Evolutionary conservation across 345 rosid species (phyloP), one percentile per base, ranked within the genome.

Genomic region (Durio zibethinus): DNA sequence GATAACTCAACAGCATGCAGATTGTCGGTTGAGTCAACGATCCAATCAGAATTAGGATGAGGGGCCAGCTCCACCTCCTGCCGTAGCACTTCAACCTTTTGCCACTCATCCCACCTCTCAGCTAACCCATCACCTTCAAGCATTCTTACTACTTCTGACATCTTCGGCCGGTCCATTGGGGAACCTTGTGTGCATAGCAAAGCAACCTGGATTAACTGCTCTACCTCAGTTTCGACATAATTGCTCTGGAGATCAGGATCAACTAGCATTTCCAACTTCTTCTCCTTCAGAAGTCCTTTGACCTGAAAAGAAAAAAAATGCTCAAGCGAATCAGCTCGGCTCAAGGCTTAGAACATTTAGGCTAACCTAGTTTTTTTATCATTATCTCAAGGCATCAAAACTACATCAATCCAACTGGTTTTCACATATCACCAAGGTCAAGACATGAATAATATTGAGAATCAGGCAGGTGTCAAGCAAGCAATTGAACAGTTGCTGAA

Each of bases 61-160:
- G 93, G 93, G 36, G 86, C 85, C 31, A 93, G 83, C 64, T 95
- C 97, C 29, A 90, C 85, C 73, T 95, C 98, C 83, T 92, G 94
- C 50, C 97, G 89, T 66, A 89, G 90, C 27, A 92, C 92, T 79
- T 95, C 98, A n/a, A 90, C 93, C 84, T 90, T 93, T 67, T 92
- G 99, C 99, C 97, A 95, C 79, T 93, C 97, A 47, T 95, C 99
- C 99, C 99, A 95, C 80, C 82, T 87, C 87, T 95, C 98, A 0
- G 91, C 97, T 76, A 93, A 82, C 50, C 99, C 97, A 52, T 93
- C 98, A 10, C 99, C 99, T 86, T 93, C 99, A 0, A 95, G 97
- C 98, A 95, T 95, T 78, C 97, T 81, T 52, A 95, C 98, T 10
- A 93, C 99, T 15, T 95, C 99, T 0, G 97, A 89, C 99, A 95